These are phyloP conservation scores for Austroboletus eburneus DNA, from an alignment of 768 basidiomycete species.

Conservation along the genomic window DNA sequence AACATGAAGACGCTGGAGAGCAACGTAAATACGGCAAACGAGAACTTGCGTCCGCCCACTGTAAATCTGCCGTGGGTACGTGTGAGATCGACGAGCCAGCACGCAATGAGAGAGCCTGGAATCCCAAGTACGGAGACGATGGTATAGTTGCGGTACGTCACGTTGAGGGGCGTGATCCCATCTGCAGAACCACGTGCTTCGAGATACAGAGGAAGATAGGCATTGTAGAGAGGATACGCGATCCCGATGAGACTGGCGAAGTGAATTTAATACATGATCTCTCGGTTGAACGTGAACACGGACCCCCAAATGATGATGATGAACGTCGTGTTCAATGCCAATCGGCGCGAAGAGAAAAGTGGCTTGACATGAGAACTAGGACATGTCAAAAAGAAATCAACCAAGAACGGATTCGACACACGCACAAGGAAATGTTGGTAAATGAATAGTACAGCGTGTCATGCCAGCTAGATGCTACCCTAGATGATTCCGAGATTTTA, in stretches of 20 bases:
- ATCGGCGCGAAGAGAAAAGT: constrained; percentile 42
- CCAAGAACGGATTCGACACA: neutral
- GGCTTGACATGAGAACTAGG: constrained; percentile 45
- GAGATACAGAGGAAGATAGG: constrained; percentile 50
- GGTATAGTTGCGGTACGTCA: constrained; percentile 46
- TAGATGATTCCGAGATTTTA: constrained; percentile 23
- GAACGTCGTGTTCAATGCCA: constrained; percentile 44
- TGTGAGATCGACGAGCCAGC: constrained; percentile 42
- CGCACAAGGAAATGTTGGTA: constrained; percentile 39
- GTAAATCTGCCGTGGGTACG: constrained; percentile 30
- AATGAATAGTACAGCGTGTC: constrained; percentile 33
- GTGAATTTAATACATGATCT: neutral
- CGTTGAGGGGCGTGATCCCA: constrained; percentile 17
- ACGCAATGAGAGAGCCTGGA: constrained; percentile 46
- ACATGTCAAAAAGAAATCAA: neutral
- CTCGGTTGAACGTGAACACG: constrained; percentile 4
- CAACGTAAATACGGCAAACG: constrained; percentile 42
- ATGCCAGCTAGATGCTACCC: constrained; percentile 11
- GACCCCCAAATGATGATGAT: constrained; percentile 53
- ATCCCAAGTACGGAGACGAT: constrained; percentile 46
- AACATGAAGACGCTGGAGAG: constrained; percentile 48
- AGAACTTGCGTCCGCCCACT: constrained; percentile 43
- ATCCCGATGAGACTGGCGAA: constrained; percentile 47
- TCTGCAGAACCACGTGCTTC: constrained; percentile 29
- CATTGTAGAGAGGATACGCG: constrained; percentile 50